phyloP scores from a whole-genome alignment of 306 rosid genomes.

The Potentilla sterilis region DNA sequence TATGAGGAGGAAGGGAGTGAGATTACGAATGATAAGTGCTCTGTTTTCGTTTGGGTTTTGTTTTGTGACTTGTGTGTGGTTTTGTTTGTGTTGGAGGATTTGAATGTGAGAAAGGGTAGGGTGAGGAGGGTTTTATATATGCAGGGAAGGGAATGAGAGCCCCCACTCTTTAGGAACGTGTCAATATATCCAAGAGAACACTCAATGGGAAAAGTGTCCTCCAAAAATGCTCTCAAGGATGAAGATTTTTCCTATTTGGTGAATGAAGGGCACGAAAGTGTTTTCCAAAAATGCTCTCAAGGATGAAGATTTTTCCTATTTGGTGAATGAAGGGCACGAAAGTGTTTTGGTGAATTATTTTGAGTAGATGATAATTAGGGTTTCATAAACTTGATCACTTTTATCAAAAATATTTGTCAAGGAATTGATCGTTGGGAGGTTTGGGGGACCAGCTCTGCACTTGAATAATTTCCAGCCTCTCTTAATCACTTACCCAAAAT shows the following conservation, averaged over 20 bases:
- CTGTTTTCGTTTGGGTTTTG: conserved; percentile 13
- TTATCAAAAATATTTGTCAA: background rate
- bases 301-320: background rate
- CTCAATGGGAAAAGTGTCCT: conserved; percentile 6
- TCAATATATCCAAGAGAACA: conserved; percentile 32
- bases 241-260: background rate
- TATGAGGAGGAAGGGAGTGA: background rate
- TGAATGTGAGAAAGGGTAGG: conserved; percentile 25
- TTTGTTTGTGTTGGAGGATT: conserved; percentile 33
- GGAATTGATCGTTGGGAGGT: conserved; percentile 24
- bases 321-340: background rate
- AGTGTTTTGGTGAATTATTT: background rate
- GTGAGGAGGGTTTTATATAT: conserved; percentile 50
- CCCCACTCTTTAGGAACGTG: conserved; percentile 42
- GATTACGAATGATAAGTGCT: conserved; percentile 13
- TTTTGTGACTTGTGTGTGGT: conserved; percentile 17
- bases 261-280: background rate
- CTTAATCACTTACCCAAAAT: background rate
- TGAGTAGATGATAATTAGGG: background rate
- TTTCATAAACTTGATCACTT: background rate
- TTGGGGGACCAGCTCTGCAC: conserved; percentile 33
- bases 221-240: conserved; percentile 8
- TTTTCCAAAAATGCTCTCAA: background rate
- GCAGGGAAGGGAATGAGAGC: conserved; percentile 38
- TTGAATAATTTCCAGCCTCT: background rate